Percentiles rank a stretch among this genome's conserved stretches.
phyloP scores from a whole-genome alignment of 1,284 basidiomycete genomes.

The Pyrrhoderma noxium region DNA sequence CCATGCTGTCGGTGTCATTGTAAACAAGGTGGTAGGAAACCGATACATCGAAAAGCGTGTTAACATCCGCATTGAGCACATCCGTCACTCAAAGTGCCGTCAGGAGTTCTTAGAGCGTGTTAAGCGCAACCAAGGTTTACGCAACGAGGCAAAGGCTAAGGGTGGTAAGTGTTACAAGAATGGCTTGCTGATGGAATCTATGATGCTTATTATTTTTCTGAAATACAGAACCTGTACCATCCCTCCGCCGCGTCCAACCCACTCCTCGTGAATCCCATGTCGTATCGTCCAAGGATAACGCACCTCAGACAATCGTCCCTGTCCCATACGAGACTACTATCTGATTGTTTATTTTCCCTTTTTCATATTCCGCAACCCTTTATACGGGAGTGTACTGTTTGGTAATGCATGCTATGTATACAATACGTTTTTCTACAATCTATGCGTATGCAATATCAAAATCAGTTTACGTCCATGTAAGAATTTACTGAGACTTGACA shows the following conservation, averaged over 20 bases:
- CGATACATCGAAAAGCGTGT: slow-evolving; percentile 99
- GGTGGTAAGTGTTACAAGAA: slow-evolving; percentile 47
- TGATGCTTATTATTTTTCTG: slow-evolving; percentile 12
- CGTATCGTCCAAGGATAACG: slow-evolving; percentile 73
- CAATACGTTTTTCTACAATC: slow-evolving; percentile 9
- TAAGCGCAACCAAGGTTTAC: slow-evolving; percentile 84
- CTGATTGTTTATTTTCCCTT: slow-evolving; percentile 31
- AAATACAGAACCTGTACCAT: slow-evolving; percentile 61
- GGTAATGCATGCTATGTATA: slow-evolving; percentile 7
- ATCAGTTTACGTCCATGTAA: neutral
- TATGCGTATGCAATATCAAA: slow-evolving; percentile 16
- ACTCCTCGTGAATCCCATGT: slow-evolving; percentile 78
- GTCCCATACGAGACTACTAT: slow-evolving; percentile 86
- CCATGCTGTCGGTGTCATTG: slow-evolving; percentile 91
- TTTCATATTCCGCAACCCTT: neutral
- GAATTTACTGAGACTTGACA: neutral
- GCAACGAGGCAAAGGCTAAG: slow-evolving; percentile 80
- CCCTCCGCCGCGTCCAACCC: slow-evolving; percentile 79
- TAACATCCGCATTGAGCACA: slow-evolving; percentile 97
- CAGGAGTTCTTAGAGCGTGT: slow-evolving; percentile 98
- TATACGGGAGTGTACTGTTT: slow-evolving; percentile 6
- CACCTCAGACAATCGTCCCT: slow-evolving; percentile 89
- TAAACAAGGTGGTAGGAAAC: slow-evolving; percentile 98
- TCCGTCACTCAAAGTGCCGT: slow-evolving; percentile 97
- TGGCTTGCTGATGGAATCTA: neutral